phyloP scores from a whole-genome alignment of 2,329 filamentous ascomycete species.

The Pezicula radicicola region DNA sequence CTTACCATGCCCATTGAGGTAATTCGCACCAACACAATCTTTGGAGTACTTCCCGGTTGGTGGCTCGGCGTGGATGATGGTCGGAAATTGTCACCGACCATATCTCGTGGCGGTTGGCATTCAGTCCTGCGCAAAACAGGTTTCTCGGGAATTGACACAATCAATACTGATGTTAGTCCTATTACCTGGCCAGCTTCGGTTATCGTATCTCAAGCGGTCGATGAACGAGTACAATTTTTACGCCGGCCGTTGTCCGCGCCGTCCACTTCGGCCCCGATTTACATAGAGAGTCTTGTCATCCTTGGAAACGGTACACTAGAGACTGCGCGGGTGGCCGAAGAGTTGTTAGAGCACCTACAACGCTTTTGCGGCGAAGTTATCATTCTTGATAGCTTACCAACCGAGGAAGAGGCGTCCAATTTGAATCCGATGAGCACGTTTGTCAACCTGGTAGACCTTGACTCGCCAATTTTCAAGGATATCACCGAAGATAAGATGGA shows the following conservation, averaged over 20 bases:
- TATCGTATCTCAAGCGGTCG: slow-evolving; percentile 29
- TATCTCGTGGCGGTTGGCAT: slow-evolving; percentile 17
- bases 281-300: slow-evolving; percentile 12
- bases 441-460: slow-evolving; percentile 23
- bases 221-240: slow-evolving; percentile 23
- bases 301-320: slow-evolving; percentile 15
- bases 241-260: slow-evolving; percentile 21
- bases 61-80: slow-evolving; percentile 7
- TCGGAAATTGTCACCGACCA: slow-evolving; percentile 2
- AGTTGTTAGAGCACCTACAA: slow-evolving; percentile 4
- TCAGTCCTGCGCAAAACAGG: slow-evolving; percentile 14
- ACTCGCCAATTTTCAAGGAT: slow-evolving; percentile 24
- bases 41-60: slow-evolving; percentile 8
- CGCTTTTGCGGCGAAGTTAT: slow-evolving; percentile 3
- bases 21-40: not conserved
- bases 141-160: slow-evolving; percentile 24
- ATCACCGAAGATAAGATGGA: slow-evolving; percentile 19
- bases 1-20: slow-evolving; percentile 3
- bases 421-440: slow-evolving; percentile 1
- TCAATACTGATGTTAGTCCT: slow-evolving; percentile 6
- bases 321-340: slow-evolving; percentile 5
- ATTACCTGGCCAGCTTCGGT: slow-evolving; percentile 16
- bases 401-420: slow-evolving; percentile 3
- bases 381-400: slow-evolving; percentile 7
- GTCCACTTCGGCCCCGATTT: not conserved